A percentile compares a stretch with the other conserved stretches of the same genome.
Conservation (phyloP, 345 rosid genomes). For the Barbarea vulgaris region DNA sequence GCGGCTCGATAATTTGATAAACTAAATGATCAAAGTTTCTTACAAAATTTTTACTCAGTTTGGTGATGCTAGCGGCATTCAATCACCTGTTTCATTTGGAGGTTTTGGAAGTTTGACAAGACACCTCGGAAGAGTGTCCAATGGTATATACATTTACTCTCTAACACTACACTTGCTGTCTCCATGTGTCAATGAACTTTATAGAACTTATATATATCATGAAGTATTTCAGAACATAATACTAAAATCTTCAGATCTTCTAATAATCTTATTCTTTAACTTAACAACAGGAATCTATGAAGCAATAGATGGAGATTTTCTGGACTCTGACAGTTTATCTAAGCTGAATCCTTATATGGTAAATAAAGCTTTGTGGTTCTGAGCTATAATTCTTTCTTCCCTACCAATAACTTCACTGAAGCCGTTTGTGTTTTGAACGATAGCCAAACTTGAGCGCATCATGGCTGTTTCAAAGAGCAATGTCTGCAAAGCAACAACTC, state of each 20-base stretch:
- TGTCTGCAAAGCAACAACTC: constrained; percentile 77
- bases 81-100: constrained; percentile 97
- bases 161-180: not conserved
- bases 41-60: constrained; percentile 50
- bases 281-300: constrained; percentile 67
- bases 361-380: constrained; percentile 44
- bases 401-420: constrained; percentile 16
- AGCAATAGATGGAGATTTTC: constrained; percentile 72
- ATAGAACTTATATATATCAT: not conserved
- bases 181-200: not conserved
- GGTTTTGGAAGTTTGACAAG: constrained; percentile 99
- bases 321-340: constrained; percentile 76
- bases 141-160: constrained; percentile 50
- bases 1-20: not conserved
- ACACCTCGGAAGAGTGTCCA: constrained; percentile 82
- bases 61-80: constrained; percentile 99
- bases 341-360: constrained; percentile 96
- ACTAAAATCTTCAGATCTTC: constrained; percentile 5
- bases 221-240: not conserved
- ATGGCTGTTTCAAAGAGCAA: constrained; percentile 94
- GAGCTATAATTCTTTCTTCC: not conserved
- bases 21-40: not conserved
- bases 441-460: constrained; percentile 90
- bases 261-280: not conserved
- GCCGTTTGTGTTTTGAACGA: constrained; percentile 15